phyloP scores from a whole-genome alignment of 1,139 yeast genomes.

The Sugiyamaella xylanicola region DNA sequence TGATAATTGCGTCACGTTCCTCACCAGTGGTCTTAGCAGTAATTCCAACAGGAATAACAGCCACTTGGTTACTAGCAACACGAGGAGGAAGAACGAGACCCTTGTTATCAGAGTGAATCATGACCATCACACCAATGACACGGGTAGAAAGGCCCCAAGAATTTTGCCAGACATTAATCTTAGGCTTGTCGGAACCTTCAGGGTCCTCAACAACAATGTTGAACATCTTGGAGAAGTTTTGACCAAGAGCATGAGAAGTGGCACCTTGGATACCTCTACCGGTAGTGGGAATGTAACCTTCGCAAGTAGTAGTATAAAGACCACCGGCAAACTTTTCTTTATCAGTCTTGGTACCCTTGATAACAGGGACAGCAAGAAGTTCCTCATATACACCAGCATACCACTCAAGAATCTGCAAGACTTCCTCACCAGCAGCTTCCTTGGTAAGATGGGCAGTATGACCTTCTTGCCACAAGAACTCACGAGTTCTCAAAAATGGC shows the following conservation, averaged over 20 bases:
- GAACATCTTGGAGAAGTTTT: constrained; percentile 98
- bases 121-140: constrained; percentile 98
- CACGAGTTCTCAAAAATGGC: constrained; percentile 98
- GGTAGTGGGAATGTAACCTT: constrained; percentile 96
- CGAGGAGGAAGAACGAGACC: constrained; percentile 98
- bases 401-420: constrained; percentile 78
- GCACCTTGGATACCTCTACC: constrained; percentile 99
- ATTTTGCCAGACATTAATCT: constrained; percentile 89
- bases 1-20: constrained; percentile 65
- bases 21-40: constrained; percentile 83
- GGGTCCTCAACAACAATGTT: constrained; percentile 95
- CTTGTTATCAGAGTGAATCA: constrained; percentile 98
- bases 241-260: constrained; percentile 96
- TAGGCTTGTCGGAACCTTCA: constrained; percentile 71
- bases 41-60: constrained; percentile 92
- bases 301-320: constrained; percentile 89
- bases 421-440: constrained; percentile 82
- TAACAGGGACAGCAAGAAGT: constrained; percentile 94
- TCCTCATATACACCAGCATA: constrained; percentile 86
- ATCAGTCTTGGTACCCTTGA: constrained; percentile 93
- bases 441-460: constrained; percentile 93
- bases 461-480: constrained; percentile 99
- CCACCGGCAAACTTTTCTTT: constrained; percentile 99
- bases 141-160: constrained; percentile 99
- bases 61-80: constrained; percentile 90